A percentile compares a stretch with the other conserved stretches of the same genome.
phyloP scores from a whole-genome alignment of 768 basidiomycete genomes.

The Podaxis carcinomalis region DNA sequence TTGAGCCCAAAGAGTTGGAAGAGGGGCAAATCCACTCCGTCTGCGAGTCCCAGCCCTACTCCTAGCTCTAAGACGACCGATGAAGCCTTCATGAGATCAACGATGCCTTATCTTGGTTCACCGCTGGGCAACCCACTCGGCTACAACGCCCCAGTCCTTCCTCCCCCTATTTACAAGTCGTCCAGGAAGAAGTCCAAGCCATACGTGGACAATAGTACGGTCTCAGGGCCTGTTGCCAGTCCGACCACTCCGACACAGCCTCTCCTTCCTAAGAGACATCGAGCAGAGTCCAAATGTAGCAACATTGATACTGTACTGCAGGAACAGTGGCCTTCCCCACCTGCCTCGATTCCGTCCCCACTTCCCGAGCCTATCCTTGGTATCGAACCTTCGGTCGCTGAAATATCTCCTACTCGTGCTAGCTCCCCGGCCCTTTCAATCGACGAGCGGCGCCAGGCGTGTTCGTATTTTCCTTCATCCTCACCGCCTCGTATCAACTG shows the following conservation, averaged over 20 bases:
- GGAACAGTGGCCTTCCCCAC: conserved; percentile 36
- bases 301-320: conserved; percentile 35
- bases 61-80: conserved; percentile 26
- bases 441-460: conserved; percentile 14
- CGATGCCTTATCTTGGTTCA: conserved; percentile 40
- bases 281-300: conserved; percentile 3
- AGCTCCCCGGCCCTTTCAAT: conserved; percentile 20
- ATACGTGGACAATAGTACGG: not conserved
- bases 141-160: conserved; percentile 24
- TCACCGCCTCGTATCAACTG: conserved; percentile 16
- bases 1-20: conserved; percentile 13
- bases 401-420: conserved; percentile 7
- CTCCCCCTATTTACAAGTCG: conserved; percentile 16
- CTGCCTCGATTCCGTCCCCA: conserved; percentile 19
- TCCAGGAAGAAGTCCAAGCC: not conserved
- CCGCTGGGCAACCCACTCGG: conserved; percentile 40
- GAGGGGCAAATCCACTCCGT: conserved; percentile 13
- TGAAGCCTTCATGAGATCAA: conserved; percentile 40
- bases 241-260: not conserved
- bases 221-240: not conserved
- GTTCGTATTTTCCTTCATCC: conserved; percentile 18
- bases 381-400: not conserved
- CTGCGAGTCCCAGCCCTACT: conserved; percentile 19
- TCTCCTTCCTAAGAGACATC: not conserved
- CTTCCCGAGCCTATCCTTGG: conserved; percentile 8